Conservation (phyloP, 495 filamentous ascomycete species). For the Aspergillus ostianus region DNA sequence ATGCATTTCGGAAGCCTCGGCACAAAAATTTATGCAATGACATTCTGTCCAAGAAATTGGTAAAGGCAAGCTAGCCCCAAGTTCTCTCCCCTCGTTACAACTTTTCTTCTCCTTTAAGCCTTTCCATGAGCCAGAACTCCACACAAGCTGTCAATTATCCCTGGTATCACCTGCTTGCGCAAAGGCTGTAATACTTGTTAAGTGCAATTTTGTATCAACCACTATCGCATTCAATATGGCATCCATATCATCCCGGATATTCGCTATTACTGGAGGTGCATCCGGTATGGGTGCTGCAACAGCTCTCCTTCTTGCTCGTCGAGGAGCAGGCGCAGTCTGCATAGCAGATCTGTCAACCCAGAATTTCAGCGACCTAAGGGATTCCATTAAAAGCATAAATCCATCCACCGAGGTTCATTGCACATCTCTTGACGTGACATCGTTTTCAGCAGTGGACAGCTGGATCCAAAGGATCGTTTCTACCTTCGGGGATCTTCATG, state of each 20-base stretch:
- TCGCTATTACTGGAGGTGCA: slow-evolving; percentile 12
- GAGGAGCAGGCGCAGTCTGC: slow-evolving; percentile 3
- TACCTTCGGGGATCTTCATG: slow-evolving; percentile 7
- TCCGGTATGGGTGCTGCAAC: slow-evolving; percentile 15
- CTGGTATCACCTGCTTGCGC: too few species aligned
- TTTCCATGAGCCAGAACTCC: too few species aligned
- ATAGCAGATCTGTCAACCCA: not conserved
- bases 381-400: slow-evolving; percentile 1
- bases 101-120: too few species aligned
- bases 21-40: too few species aligned
- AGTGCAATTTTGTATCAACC: not conserved
- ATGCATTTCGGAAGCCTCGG: too few species aligned
- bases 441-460: not conserved
- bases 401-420: slow-evolving; percentile 10
- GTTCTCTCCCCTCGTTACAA: too few species aligned
- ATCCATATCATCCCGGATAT: not conserved
- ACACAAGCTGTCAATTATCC: too few species aligned
- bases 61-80: too few species aligned
- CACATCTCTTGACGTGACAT: slow-evolving; percentile 6
- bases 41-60: too few species aligned
- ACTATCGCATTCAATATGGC: slow-evolving; percentile 1
- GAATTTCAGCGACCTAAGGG: not conserved
- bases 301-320: slow-evolving; percentile 1
- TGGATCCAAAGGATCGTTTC: slow-evolving; percentile 8
- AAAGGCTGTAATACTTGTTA: too few species aligned